Conservation (phyloP, 176 grass and related monocot species). For the Triticum aestivum region DNA sequence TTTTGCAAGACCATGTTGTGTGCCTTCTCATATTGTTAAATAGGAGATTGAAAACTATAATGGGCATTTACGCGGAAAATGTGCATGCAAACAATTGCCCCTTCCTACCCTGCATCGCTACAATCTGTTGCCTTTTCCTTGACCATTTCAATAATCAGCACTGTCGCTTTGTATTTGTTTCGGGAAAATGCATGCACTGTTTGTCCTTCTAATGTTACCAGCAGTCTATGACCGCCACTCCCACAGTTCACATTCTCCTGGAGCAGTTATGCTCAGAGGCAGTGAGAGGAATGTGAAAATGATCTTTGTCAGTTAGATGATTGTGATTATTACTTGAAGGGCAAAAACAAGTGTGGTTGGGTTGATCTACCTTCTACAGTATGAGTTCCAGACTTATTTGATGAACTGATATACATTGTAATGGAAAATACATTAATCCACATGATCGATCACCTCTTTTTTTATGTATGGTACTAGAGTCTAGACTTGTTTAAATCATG, state of each 20-base stretch:
- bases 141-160: neutral
- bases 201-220: neutral
- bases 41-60: neutral
- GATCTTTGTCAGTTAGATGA: conserved; percentile 11
- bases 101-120: neutral
- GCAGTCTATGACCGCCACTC: neutral
- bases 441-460: neutral
- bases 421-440: neutral
- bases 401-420: neutral
- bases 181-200: neutral
- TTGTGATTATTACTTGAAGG: conserved; percentile 16
- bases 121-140: neutral
- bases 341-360: neutral
- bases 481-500: conserved; percentile 3
- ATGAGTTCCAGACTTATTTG: neutral
- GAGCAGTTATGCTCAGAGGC: neutral
- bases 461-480: conserved; percentile 11
- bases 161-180: neutral
- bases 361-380: conserved; percentile 7
- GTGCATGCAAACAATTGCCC: neutral
- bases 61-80: neutral
- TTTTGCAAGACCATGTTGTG: neutral
- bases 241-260: neutral
- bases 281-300: conserved; percentile 4
- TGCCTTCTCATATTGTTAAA: neutral